phyloP scores from a whole-genome alignment of 2,329 filamentous ascomycete species.

The Phialophora expanda region DNA sequence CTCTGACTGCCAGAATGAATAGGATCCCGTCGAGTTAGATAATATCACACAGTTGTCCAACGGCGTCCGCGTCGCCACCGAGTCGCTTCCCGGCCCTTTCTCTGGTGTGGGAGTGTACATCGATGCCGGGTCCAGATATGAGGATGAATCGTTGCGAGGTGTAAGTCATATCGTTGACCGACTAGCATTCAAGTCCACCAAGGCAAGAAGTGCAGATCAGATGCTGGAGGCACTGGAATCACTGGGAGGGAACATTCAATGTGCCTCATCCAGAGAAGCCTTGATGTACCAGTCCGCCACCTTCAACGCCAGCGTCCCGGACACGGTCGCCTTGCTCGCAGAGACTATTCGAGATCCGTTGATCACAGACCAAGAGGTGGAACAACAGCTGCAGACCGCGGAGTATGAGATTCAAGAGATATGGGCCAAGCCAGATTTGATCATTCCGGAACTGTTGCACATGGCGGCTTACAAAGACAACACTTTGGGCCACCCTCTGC shows the following conservation, averaged over 20 bases:
- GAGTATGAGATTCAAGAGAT: slow-evolving; percentile 97
- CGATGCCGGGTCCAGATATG: slow-evolving; percentile 92
- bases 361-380: slow-evolving; percentile 85
- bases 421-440: slow-evolving; percentile 95
- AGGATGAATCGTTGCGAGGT: slow-evolving; percentile 81
- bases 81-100: slow-evolving; percentile 92
- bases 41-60: slow-evolving; percentile 87
- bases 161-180: slow-evolving; percentile 97
- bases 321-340: slow-evolving; percentile 80
- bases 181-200: slow-evolving; percentile 89
- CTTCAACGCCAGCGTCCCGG: slow-evolving; percentile 89
- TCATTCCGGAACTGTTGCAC: slow-evolving; percentile 92
- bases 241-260: slow-evolving; percentile 94
- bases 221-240: slow-evolving; percentile 88
- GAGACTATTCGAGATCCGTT: slow-evolving; percentile 89
- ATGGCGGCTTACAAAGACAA: slow-evolving; percentile 96
- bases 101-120: slow-evolving; percentile 94
- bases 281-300: slow-evolving; percentile 99
- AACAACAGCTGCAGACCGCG: slow-evolving; percentile 85
- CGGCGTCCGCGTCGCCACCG: slow-evolving; percentile 91
- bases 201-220: slow-evolving; percentile 72
- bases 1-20: slow-evolving; percentile 22
- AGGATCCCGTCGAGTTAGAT: slow-evolving; percentile 87
- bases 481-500: slow-evolving; percentile 87
- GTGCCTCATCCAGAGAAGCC: slow-evolving; percentile 90